A percentile compares a stretch with the other conserved stretches of the same genome.
Conservation (phyloP, 2,329 filamentous ascomycete genomes). For the Hymenoscyphus albidus region DNA sequence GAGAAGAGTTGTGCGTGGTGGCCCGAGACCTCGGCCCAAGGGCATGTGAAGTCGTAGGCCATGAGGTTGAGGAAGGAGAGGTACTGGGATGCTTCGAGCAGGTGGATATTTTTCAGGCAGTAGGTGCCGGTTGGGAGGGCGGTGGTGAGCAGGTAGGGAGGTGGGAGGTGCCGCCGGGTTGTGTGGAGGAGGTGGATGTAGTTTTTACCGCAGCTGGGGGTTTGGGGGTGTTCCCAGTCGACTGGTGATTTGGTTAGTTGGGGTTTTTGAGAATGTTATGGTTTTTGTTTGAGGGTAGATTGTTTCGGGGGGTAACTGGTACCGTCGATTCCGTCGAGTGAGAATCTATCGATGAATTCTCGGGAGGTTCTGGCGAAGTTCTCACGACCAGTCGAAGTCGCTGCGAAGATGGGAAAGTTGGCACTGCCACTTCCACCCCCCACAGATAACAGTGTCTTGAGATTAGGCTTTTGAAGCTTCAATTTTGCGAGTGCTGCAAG, state of each 20-base stretch:
- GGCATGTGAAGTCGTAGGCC: conserved; percentile 4
- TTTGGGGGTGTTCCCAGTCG: conserved; percentile 8
- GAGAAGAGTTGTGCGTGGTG: conserved; percentile 6
- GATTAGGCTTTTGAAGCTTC: background rate
- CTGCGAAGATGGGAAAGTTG: background rate
- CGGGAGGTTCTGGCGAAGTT: conserved; percentile 5
- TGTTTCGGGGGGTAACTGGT: background rate
- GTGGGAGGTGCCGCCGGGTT: background rate
- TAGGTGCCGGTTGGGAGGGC: conserved; percentile 2
- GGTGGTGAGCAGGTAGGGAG: background rate
- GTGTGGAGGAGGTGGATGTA: background rate
- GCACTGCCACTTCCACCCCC: conserved; percentile 6
- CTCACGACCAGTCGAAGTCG: background rate
- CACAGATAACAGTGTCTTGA: conserved; percentile 5
- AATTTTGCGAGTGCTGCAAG: background rate
- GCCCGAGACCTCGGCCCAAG: background rate
- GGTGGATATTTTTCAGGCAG: conserved; percentile 5
- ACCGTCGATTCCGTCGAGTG: conserved; percentile 5
- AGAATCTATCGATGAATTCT: conserved; percentile 2
- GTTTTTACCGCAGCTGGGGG: background rate
- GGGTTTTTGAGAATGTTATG: no score
- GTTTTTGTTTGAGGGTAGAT: background rate
- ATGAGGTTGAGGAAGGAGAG: conserved; percentile 7
- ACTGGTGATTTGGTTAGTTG: background rate
- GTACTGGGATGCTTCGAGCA: background rate